Conservation (phyloP, 1,284 basidiomycete genomes). For the Agroathelia rolfsii region DNA sequence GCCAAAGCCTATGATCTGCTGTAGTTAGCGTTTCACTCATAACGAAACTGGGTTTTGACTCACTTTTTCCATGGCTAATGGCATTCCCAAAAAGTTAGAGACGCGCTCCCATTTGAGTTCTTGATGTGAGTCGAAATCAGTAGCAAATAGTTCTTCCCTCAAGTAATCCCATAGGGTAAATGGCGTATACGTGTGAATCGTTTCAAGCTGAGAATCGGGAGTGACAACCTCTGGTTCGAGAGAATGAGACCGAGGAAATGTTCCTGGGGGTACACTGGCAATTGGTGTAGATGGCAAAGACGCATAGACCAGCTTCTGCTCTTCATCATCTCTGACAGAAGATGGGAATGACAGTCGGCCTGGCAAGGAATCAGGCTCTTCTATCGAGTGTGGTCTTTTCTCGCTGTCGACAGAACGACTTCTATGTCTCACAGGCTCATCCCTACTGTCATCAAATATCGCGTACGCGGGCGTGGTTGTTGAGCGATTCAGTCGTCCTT, state of each 20-base stretch:
- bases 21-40: slow-evolving; percentile 8
- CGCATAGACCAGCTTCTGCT: slow-evolving; percentile 39
- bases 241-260: slow-evolving; percentile 14
- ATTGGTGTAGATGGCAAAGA: slow-evolving; percentile 67
- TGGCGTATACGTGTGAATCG: slow-evolving; percentile 34
- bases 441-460: too few relatives aligned
- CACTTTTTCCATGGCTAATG: slow-evolving; percentile 90
- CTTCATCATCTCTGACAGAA: too few relatives aligned
- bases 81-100: slow-evolving; percentile 91
- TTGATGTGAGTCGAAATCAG: slow-evolving; percentile 87
- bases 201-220: too few relatives aligned
- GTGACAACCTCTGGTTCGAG: too few relatives aligned
- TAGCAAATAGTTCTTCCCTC: slow-evolving; percentile 77
- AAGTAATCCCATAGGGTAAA: slow-evolving; percentile 92
- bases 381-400: too few relatives aligned
- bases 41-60: slow-evolving; percentile 15
- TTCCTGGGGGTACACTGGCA: slow-evolving; percentile 10
- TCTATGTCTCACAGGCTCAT: too few relatives aligned
- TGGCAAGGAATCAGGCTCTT: too few relatives aligned
- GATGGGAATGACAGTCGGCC: too few relatives aligned
- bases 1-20: slow-evolving; percentile 85
- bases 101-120: slow-evolving; percentile 97
- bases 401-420: too few relatives aligned
- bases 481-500: too few relatives aligned
- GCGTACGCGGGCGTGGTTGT: too few relatives aligned